Conservation (phyloP, 805 yeast genomes). For the Sporopachydermia quercuum region DNA sequence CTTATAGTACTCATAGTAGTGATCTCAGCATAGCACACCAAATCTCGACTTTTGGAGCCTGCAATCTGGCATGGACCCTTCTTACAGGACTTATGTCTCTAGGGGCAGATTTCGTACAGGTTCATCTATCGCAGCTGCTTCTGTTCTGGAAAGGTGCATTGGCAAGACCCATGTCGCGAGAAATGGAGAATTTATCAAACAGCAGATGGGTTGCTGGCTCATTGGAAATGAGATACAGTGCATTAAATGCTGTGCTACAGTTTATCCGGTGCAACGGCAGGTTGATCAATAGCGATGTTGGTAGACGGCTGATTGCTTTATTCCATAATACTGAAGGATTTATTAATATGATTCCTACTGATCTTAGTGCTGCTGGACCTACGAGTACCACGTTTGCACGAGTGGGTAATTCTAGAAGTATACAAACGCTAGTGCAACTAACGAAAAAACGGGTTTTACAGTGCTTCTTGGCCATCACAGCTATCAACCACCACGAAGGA, state of each 20-base stretch:
- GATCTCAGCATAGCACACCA: constrained; percentile 1
- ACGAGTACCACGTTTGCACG: constrained; percentile 20
- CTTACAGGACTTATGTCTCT: constrained; percentile 50
- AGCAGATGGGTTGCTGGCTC: constrained; percentile 16
- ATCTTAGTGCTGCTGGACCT: constrained; percentile 10
- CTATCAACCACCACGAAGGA: constrained; percentile 19
- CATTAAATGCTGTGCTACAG: constrained; percentile 40
- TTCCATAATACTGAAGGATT: constrained; percentile 27
- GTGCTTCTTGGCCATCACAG: constrained; percentile 23
- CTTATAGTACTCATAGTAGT: constrained; percentile 17
- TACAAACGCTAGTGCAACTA: constrained; percentile 11
- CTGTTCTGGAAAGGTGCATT: constrained; percentile 48
- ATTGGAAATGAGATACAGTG: constrained; percentile 38
- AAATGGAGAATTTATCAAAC: constrained; percentile 16
- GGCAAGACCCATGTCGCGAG: constrained; percentile 26
- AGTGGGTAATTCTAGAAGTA: constrained; percentile 11
- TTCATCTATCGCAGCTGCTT: constrained; percentile 44
- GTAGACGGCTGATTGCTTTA: constrained; percentile 31
- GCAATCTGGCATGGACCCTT: constrained; percentile 40
- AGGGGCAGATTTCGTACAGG: constrained; percentile 36
- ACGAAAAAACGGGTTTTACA: constrained; percentile 28
- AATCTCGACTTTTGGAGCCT: constrained; percentile 10
- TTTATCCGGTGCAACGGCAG: constrained; percentile 26
- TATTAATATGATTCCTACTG: constrained; percentile 14
- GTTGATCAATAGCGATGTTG: constrained; percentile 25